phyloP scores from a whole-genome alignment of 2,329 filamentous ascomycete species.

The Arthroderma uncinatum region DNA sequence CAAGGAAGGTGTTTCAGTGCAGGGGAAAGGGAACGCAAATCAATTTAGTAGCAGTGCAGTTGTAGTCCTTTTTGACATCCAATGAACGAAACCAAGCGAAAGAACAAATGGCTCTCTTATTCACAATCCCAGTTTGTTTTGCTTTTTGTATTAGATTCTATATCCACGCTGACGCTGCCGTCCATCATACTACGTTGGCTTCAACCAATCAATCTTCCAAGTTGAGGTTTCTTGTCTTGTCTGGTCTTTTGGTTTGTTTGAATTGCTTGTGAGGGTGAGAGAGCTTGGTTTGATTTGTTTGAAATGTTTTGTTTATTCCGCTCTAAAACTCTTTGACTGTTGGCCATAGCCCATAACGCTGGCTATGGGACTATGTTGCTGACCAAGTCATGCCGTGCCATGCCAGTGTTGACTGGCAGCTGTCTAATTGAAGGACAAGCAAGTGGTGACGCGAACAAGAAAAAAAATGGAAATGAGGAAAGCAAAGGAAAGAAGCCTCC shows the following conservation, averaged over 20 bases:
- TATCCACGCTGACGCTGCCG: neutral
- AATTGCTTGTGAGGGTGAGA: neutral
- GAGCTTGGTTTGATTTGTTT: neutral
- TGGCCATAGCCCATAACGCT: neutral
- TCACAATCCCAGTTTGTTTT: neutral
- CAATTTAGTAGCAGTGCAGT: neutral
- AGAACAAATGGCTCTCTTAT: neutral
- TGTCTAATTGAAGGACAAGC: slow-evolving; percentile 8
- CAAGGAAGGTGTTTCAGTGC: neutral
- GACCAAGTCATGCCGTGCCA: neutral
- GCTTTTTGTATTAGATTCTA: neutral
- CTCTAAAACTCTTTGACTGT: neutral
- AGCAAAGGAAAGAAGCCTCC: slow-evolving; percentile 1
- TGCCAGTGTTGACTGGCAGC: neutral
- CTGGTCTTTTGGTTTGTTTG: neutral
- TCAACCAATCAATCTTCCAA: neutral
- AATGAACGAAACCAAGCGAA: neutral
- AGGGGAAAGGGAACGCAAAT: neutral
- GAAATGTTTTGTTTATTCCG: slow-evolving; percentile 2
- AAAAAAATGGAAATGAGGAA: neutral
- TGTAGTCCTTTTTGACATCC: neutral
- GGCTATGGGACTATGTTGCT: neutral
- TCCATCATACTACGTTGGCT: neutral
- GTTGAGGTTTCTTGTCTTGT: neutral
- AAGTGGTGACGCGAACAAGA: slow-evolving; percentile 11